Conservation (phyloP, 352 stramenopile species). For the Pythium biforme region DNA sequence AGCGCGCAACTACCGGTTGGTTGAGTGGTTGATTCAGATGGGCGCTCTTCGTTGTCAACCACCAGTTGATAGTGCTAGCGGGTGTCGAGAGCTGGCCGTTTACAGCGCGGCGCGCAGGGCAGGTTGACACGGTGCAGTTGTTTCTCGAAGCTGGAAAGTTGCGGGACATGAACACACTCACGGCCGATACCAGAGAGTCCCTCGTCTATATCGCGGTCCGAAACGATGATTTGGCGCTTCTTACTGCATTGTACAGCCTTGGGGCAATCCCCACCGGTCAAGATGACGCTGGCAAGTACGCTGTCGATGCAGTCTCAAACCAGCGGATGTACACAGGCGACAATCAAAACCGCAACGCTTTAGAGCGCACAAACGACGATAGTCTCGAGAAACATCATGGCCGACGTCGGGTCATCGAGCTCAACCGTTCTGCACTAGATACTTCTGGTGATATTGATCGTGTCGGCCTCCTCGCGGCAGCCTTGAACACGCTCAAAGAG, state of each 20-base stretch:
- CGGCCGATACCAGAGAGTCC: background rate
- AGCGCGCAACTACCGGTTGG: background rate
- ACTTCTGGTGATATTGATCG: too few species aligned
- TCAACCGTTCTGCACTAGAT: too few species aligned
- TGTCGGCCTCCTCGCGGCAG: too few species aligned
- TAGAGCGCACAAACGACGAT: too few species aligned
- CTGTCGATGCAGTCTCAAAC: too few species aligned
- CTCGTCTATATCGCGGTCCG: background rate
- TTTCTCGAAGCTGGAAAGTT: background rate
- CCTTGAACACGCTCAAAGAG: too few species aligned
- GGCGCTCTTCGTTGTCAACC: background rate
- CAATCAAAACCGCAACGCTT: too few species aligned
- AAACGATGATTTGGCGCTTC: background rate
- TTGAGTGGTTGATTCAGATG: conserved; percentile 7
- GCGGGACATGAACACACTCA: background rate
- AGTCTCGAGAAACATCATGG: too few species aligned
- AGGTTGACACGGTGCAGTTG: background rate
- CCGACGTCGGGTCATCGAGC: too few species aligned
- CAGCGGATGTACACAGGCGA: too few species aligned
- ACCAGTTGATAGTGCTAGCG: background rate
- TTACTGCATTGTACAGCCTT: background rate
- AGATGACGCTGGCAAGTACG: background rate
- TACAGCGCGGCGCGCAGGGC: background rate
- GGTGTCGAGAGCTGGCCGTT: background rate
- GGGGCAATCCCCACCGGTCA: background rate